Percentiles rank a stretch among this genome's conserved stretches.
Evolutionary conservation across 2,329 filamentous ascomycete genomes (phyloP).

Genomic region (Magnaporthales sp.): DNA sequence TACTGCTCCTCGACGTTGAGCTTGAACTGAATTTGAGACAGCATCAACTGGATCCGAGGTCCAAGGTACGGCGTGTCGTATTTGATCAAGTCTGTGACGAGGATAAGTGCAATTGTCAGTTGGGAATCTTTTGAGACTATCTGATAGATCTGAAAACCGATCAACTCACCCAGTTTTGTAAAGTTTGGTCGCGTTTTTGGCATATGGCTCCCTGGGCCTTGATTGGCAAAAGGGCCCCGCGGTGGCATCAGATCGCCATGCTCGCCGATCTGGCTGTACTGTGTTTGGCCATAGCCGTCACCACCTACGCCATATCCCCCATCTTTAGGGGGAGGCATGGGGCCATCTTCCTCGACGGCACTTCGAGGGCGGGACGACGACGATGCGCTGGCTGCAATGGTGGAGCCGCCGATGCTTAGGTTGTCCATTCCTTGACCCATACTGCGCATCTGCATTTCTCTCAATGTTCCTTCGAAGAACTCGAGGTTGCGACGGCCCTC

Average conservation of each 20-base stretch:
- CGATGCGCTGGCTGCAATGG: constrained; percentile 30
- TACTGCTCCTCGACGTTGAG: constrained; percentile 98
- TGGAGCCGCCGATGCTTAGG: constrained; percentile 46
- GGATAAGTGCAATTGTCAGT: background rate
- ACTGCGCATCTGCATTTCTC: constrained; percentile 77
- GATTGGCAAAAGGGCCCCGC: constrained; percentile 67
- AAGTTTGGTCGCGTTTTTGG: constrained; percentile 81
- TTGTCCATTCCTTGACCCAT: constrained; percentile 58
- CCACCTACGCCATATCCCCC: constrained; percentile 25
- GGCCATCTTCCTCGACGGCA: constrained; percentile 37
- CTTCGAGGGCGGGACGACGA: constrained; percentile 32
- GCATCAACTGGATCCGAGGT: constrained; percentile 96
- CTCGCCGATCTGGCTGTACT: constrained; percentile 51
- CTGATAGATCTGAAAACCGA: too few species aligned
- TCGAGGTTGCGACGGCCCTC: constrained; percentile 88
- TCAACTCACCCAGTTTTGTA: constrained; percentile 77
- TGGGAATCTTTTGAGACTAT: background rate
- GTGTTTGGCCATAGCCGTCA: constrained; percentile 50
- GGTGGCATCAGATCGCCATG: constrained; percentile 72
- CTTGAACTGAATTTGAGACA: constrained; percentile 98
- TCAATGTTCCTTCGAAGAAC: constrained; percentile 89
- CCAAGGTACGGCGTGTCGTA: constrained; percentile 94
- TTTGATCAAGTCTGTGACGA: constrained; percentile 78
- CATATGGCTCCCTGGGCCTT: constrained; percentile 56
- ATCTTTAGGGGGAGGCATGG: constrained; percentile 69